These are phyloP conservation scores for Trichophyton verrucosum DNA, from an alignment of 2,329 filamentous ascomycete species.

Conservation along the genomic window DNA sequence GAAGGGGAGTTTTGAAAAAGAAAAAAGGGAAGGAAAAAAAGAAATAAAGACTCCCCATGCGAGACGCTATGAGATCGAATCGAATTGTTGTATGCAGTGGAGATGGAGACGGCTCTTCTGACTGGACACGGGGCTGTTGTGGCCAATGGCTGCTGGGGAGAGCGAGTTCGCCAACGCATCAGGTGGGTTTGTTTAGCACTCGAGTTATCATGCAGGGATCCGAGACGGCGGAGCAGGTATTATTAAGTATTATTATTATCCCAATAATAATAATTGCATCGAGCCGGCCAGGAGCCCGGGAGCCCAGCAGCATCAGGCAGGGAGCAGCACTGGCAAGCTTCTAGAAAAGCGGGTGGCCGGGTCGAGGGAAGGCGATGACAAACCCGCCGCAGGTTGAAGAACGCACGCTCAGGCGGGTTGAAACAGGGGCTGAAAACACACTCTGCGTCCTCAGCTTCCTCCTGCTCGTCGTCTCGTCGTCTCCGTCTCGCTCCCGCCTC, in stretches of 20 bases:
- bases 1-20: too few relatives aligned
- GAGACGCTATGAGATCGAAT: not conserved
- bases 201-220: not conserved
- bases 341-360: slow-evolving; percentile 4
- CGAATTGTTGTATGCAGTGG: not conserved
- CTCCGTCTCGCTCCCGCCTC: not conserved
- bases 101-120: not conserved
- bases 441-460: not conserved
- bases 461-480: not conserved
- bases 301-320: not conserved
- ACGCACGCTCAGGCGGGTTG: not conserved
- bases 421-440: not conserved
- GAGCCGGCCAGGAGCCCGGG: too few relatives aligned
- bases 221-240: not conserved
- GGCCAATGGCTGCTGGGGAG: not conserved
- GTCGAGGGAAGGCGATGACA: slow-evolving; percentile 3
- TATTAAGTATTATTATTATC: too few relatives aligned
- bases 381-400: not conserved
- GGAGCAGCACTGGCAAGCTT: not conserved
- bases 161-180: slow-evolving; percentile 1
- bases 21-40: not conserved
- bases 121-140: not conserved
- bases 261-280: not conserved
- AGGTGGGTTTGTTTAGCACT: not conserved
- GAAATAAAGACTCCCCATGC: not conserved